A percentile compares a stretch with the other conserved stretches of the same genome.
Evolutionary conservation across 441 rosid species (phyloP).

Genomic region (Euphorbia celastroides): DNA sequence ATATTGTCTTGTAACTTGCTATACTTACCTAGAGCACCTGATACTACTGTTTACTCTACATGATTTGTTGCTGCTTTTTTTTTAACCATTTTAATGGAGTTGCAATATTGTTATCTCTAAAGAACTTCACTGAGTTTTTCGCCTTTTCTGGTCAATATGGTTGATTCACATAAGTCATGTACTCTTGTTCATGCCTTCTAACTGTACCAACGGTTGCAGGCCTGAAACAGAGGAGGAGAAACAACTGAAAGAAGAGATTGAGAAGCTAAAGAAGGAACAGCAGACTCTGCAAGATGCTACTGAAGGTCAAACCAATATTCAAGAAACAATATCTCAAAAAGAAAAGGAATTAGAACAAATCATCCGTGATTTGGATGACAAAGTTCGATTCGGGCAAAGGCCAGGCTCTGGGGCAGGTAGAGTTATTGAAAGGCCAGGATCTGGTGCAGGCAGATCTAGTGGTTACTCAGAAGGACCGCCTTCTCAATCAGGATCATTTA

Average conservation of each 20-base stretch:
- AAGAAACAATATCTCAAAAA: conserved; percentile 42
- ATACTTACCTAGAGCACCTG: not conserved
- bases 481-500: conserved; percentile 71
- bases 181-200: not conserved
- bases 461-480: conserved; percentile 64
- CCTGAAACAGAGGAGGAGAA: conserved; percentile 82
- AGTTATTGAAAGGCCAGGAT: conserved; percentile 62
- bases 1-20: not conserved
- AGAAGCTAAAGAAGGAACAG: conserved; percentile 43
- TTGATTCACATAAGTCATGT: not conserved
- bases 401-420: conserved; percentile 84
- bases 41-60: not conserved
- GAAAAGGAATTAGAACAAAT: conserved; percentile 62
- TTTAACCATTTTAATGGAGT: not conserved
- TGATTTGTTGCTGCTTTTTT: not conserved
- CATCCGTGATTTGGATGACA: conserved; percentile 65
- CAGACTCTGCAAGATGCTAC: conserved; percentile 36
- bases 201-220: conserved; percentile 43
- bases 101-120: not conserved
- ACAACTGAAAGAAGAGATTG: conserved; percentile 62
- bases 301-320: conserved; percentile 29
- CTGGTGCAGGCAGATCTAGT: conserved; percentile 61
- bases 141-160: not conserved
- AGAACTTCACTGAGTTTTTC: conserved; percentile 1
- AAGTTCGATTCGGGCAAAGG: conserved; percentile 72